Conservation (phyloP, 2,329 filamentous ascomycete species). For the Nigrograna mackinnonii region DNA sequence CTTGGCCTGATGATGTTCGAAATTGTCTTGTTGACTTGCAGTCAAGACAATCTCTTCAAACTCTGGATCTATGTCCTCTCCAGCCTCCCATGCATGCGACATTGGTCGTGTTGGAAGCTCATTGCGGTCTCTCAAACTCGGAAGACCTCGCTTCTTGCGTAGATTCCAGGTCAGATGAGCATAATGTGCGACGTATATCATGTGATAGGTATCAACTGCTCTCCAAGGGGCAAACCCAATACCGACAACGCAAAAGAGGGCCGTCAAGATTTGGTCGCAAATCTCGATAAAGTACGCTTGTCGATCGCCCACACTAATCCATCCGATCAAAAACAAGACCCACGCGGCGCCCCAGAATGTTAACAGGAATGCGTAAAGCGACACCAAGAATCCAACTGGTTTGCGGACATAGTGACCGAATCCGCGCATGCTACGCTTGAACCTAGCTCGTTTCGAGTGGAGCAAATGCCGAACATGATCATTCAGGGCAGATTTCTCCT, state of each 20-base stretch:
- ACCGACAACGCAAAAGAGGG: slow-evolving; percentile 65
- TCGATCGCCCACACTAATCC: slow-evolving; percentile 77
- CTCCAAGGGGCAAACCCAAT: slow-evolving; percentile 71
- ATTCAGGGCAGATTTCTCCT: slow-evolving; percentile 76
- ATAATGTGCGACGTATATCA: slow-evolving; percentile 78
- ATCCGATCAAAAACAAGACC: slow-evolving; percentile 86
- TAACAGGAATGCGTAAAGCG: slow-evolving; percentile 83
- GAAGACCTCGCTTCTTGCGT: slow-evolving; percentile 63
- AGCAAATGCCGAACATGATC: slow-evolving; percentile 87
- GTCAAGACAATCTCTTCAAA: slow-evolving; percentile 64
- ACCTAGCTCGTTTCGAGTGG: slow-evolving; percentile 76
- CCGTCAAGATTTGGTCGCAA: slow-evolving; percentile 62
- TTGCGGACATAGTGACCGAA: slow-evolving; percentile 76
- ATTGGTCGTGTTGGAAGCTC: slow-evolving; percentile 61
- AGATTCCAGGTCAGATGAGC: slow-evolving; percentile 66
- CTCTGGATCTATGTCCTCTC: slow-evolving; percentile 22
- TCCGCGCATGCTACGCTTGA: slow-evolving; percentile 77
- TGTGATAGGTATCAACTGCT: slow-evolving; percentile 82
- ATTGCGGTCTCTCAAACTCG: slow-evolving; percentile 67
- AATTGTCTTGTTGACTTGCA: slow-evolving; percentile 64
- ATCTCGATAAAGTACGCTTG: slow-evolving; percentile 65
- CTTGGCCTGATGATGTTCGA: slow-evolving; percentile 78
- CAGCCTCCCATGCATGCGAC: slow-evolving; percentile 46
- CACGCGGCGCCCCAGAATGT: slow-evolving; percentile 84
- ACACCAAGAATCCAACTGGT: slow-evolving; percentile 80